Evolutionary conservation across 352 stramenopile genomes (phyloP), one percentile per base, ranked within the genome.

Genomic region (Thalassiosira exigua): DNA sequence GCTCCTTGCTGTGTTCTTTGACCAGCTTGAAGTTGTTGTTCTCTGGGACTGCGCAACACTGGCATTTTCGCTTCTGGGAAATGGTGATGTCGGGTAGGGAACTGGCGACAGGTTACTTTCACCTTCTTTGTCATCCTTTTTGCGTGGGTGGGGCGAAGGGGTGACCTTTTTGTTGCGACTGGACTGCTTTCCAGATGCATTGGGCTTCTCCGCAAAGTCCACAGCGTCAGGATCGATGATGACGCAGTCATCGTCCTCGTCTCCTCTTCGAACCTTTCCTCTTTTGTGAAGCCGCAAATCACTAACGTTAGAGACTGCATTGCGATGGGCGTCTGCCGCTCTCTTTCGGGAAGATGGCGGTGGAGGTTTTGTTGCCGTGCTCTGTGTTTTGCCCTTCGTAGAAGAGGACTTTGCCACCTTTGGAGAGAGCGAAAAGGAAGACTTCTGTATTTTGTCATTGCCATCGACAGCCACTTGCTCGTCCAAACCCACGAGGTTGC

Each of bases 401-500:
- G 60, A 51, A 3, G 61, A 64, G 1, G 57, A 70, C 51, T 74
- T 75, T 21, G 51, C 27, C 4, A 57, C 29, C 14, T 29, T 33
- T 14, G 69, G 69, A 39, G 76, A 84, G 2, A 80, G 53, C 50
- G 58, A 59, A 57, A 80, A 82, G 4, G 67, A 71, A 39, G 66
- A 74, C 29, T 81, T 79, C 41, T 86, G 24, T 14, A 86, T 71
- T 2, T 52, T 64, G 51, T 75, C 79, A 46, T 80, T 79, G 22
- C 73, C 79, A 59, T 86, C 79, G 12, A 86, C 46, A 50, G 46
- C 56, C 19, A 77, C 32, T 69, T 77, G 62, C 51, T 83, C 79
- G 68, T 85, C 66, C 24, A 79, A 50, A 26, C 72, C 78, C 17
- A 79, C 53, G 22, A 82, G 46, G 59, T 81, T 79, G 29, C 67